Conservation (phyloP, 352 stramenopile genomes). For the Globisporangium nodosum region DNA sequence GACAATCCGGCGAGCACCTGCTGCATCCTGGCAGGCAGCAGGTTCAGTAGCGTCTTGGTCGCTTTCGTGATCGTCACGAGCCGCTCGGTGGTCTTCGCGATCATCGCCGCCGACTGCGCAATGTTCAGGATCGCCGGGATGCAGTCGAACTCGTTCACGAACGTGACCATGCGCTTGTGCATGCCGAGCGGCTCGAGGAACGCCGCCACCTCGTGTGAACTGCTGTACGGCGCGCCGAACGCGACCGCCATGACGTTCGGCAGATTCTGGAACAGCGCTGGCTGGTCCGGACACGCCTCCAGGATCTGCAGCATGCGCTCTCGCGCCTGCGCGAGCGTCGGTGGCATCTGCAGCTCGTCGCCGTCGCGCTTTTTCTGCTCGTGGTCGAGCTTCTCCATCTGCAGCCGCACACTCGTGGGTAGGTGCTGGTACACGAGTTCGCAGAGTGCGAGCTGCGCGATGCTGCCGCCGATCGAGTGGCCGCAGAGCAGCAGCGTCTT, state of each 20-base stretch:
- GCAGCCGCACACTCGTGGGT: constrained; percentile 33
- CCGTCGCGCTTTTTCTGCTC: constrained; percentile 32
- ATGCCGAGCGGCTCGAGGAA: constrained; percentile 55
- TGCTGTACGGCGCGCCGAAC: constrained; percentile 75
- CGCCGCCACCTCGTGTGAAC: constrained; percentile 30
- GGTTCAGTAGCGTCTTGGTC: constrained; percentile 62
- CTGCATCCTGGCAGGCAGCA: constrained; percentile 73
- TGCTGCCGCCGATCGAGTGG: constrained; percentile 80
- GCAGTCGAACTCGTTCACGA: constrained; percentile 86
- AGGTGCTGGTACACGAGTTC: constrained; percentile 73
- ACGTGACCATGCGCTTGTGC: constrained; percentile 50
- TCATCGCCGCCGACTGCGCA: constrained; percentile 64
- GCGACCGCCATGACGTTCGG: constrained; percentile 61
- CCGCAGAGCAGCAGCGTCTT: constrained; percentile 76
- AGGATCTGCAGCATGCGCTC: constrained; percentile 10
- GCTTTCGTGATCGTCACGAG: constrained; percentile 79
- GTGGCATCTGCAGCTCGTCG: background rate
- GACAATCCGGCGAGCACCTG: constrained; percentile 45
- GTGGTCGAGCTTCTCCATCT: constrained; percentile 57
- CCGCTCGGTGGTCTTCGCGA: constrained; percentile 74
- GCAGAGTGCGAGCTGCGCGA: constrained; percentile 72
- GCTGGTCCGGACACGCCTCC: constrained; percentile 15
- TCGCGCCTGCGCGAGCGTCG: background rate
- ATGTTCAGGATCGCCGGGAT: constrained; percentile 83
- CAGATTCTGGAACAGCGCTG: constrained; percentile 21